Evolutionary conservation across 1,284 basidiomycete genomes (phyloP).

Genomic region (Cutaneotrichosporon curvatum): DNA sequence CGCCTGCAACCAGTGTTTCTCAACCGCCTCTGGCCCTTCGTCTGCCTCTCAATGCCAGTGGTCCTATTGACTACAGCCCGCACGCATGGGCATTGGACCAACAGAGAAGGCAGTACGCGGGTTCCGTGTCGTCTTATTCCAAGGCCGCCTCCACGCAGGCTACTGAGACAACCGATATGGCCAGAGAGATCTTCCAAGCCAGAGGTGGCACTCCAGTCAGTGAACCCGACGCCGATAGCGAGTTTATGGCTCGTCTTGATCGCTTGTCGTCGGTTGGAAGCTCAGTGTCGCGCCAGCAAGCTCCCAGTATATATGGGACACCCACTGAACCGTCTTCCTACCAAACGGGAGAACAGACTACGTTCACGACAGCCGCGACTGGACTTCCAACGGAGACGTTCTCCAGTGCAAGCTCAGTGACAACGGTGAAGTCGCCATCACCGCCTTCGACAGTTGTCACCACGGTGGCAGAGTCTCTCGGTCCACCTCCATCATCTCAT

Average conservation of each 20-base stretch:
- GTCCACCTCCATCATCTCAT: background rate
- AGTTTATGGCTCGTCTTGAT: slow-evolving; percentile 33
- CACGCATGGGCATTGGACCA: no score
- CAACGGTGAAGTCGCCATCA: background rate
- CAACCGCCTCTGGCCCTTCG: no score
- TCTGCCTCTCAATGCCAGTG: no score
- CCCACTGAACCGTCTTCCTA: slow-evolving; percentile 7
- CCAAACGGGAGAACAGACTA: slow-evolving; percentile 9
- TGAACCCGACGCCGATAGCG: slow-evolving; percentile 31
- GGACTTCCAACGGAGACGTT: background rate
- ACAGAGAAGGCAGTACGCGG: no score
- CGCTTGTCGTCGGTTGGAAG: slow-evolving; percentile 25
- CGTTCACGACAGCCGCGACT: slow-evolving; percentile 11
- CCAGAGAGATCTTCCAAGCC: background rate
- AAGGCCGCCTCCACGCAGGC: no score
- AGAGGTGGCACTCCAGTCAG: slow-evolving; percentile 27
- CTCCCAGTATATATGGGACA: background rate
- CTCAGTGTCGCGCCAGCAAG: background rate
- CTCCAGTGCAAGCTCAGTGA: background rate
- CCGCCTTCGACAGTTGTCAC: background rate
- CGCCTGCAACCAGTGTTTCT: no score
- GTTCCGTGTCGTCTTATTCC: no score
- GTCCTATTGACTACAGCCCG: no score
- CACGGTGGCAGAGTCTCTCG: slow-evolving; percentile 1
- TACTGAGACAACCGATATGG: no score